These are phyloP conservation scores for Ceratocystis eucalypticola DNA, from an alignment of 2,329 filamentous ascomycete species.

Conservation along the genomic window DNA sequence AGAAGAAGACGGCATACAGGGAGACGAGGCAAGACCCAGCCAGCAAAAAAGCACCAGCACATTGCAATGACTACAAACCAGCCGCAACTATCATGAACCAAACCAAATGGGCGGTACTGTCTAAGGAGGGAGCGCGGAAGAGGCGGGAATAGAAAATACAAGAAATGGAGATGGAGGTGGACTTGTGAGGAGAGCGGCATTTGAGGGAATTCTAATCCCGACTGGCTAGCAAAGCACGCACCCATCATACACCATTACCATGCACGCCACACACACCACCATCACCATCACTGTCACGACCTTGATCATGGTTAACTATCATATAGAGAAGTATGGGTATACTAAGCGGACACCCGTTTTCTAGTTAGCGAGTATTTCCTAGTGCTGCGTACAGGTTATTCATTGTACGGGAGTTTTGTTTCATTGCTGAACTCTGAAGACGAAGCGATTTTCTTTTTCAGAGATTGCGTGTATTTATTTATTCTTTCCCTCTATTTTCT, in stretches of 20 bases:
- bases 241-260: not conserved
- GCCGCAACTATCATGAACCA: too few species aligned
- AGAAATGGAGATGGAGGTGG: not conserved
- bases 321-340: not conserved
- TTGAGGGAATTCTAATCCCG: not conserved
- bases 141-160: not conserved
- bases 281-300: not conserved
- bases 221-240: not conserved
- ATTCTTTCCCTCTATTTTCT: not conserved
- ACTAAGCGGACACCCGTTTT: not conserved
- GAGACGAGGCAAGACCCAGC: not conserved
- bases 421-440: not conserved
- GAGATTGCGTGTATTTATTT: not conserved
- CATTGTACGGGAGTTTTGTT: not conserved
- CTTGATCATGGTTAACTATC: not conserved
- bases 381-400: not conserved
- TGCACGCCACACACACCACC: not conserved
- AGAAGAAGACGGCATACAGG: not conserved
- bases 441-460: not conserved
- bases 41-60: not conserved
- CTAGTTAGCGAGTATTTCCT: constrained; percentile 3
- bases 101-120: too few species aligned
- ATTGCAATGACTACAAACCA: not conserved
- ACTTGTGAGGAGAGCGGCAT: not conserved
- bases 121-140: not conserved